These are phyloP conservation scores for Metrosideros polymorpha DNA, from an alignment of 441 rosid genomes.

Conservation along the genomic window DNA sequence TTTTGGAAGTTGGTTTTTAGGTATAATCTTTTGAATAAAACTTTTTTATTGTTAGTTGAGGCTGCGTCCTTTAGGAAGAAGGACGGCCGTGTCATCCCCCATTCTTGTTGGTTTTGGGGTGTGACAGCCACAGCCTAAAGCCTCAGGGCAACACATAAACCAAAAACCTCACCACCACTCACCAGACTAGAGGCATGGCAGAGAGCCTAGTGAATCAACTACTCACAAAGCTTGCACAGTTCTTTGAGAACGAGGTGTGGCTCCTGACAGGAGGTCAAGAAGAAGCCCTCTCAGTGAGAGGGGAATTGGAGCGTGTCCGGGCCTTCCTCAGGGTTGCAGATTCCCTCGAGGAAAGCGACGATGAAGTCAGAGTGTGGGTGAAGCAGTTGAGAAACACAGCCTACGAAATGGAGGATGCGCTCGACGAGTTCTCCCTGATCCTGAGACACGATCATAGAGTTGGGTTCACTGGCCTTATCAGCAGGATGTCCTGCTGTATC, in stretches of 20 bases:
- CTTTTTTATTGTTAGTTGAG: too few relatives aligned
- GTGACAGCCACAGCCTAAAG: not conserved
- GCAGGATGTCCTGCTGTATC: not conserved
- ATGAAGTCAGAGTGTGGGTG: constrained; percentile 5
- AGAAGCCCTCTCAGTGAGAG: not conserved
- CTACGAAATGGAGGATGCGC: constrained; percentile 1
- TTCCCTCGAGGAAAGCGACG: not conserved
- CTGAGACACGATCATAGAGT: not conserved
- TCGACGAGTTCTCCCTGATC: constrained; percentile 1
- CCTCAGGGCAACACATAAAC: not conserved
- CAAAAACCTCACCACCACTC: not conserved
- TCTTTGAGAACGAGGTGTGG: not conserved
- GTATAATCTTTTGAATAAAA: too few relatives aligned
- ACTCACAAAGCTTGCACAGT: not conserved
- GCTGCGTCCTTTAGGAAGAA: too few relatives aligned
- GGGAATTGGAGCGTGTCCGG: not conserved
- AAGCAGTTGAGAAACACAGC: constrained; percentile 6
- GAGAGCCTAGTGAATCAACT: not conserved
- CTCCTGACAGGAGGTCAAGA: not conserved
- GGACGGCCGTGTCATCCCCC: too few relatives aligned
- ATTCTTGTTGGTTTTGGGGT: too few relatives aligned
- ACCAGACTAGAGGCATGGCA: not conserved
- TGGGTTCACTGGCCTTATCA: not conserved
- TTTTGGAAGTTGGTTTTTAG: too few relatives aligned
- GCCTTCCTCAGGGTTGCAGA: constrained; percentile 1